phyloP scores from a whole-genome alignment of 495 filamentous ascomycete species.

The Penicillium egyptiacum region DNA sequence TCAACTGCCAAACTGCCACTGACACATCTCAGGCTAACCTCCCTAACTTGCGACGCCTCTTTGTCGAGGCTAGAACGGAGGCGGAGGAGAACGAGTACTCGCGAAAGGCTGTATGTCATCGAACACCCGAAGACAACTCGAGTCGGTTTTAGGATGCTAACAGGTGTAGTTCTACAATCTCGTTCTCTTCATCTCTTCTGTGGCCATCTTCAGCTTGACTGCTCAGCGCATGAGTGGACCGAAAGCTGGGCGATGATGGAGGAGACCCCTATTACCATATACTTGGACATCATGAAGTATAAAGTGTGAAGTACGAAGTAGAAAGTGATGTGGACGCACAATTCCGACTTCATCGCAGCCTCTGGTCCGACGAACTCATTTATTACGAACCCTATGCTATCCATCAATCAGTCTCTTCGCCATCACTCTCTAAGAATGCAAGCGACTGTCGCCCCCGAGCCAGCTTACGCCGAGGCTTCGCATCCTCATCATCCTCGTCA shows the following conservation, averaged over 20 bases:
- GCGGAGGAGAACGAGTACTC: conserved; percentile 94
- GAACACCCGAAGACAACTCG: not conserved
- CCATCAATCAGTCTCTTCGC: conserved; percentile 54
- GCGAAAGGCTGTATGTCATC: conserved; percentile 69
- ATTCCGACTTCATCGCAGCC: not conserved
- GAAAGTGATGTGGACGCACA: conserved; percentile 8
- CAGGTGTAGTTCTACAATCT: conserved; percentile 87
- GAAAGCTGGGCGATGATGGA: conserved; percentile 39
- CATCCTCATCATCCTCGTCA: conserved; percentile 47
- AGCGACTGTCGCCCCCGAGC: conserved; percentile 50
- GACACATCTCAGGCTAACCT: conserved; percentile 66
- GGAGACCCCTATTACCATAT: conserved; percentile 3
- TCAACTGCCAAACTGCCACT: conserved; percentile 2
- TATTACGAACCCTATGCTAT: not conserved
- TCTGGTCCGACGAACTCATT: not conserved
- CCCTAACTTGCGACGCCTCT: conserved; percentile 91
- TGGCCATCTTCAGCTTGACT: conserved; percentile 87
- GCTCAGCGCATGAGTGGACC: conserved; percentile 69
- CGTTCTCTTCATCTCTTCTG: conserved; percentile 90
- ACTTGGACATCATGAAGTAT: not conserved
- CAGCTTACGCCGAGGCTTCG: conserved; percentile 38
- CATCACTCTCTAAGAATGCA: conserved; percentile 55
- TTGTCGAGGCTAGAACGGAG: conserved; percentile 92
- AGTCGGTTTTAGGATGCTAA: not conserved
- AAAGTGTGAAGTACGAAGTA: conserved; percentile 1